Percentiles rank a stretch among this genome's conserved stretches.
Evolutionary conservation across 345 rosid genomes (phyloP).

Genomic region (Pelargonium nanum): DNA sequence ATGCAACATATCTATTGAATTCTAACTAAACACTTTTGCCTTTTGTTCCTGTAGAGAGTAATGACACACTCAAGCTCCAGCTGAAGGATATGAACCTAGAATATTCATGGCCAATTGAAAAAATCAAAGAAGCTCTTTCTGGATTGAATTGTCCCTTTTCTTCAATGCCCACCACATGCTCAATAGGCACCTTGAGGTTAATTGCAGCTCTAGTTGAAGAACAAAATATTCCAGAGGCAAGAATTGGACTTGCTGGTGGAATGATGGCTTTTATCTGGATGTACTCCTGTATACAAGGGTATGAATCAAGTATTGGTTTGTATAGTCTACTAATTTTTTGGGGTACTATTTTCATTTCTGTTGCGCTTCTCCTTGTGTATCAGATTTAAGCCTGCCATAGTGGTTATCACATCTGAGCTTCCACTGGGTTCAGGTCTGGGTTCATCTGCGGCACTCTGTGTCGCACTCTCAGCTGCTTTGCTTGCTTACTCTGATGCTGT

Average conservation of each 20-base stretch:
- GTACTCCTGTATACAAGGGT: conserved; percentile 83
- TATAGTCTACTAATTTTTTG: not conserved
- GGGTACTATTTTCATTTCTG: conserved; percentile 7
- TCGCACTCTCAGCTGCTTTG: conserved; percentile 66
- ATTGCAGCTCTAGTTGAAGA: conserved; percentile 57
- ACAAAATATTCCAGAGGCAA: conserved; percentile 60
- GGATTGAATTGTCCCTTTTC: conserved; percentile 31
- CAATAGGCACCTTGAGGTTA: conserved; percentile 30
- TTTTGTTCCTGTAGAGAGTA: conserved; percentile 26
- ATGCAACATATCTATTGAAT: not conserved
- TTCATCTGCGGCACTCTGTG: conserved; percentile 83
- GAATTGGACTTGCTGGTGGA: conserved; percentile 58
- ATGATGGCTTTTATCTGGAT: conserved; percentile 77
- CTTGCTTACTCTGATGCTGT: conserved; percentile 40
- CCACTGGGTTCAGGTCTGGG: conserved; percentile 91
- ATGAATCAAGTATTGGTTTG: conserved; percentile 5
- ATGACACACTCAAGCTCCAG: conserved; percentile 43
- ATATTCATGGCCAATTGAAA: conserved; percentile 68
- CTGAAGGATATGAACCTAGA: conserved; percentile 55
- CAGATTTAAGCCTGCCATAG: conserved; percentile 75
- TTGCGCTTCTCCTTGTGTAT: conserved; percentile 7
- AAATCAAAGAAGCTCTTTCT: conserved; percentile 45
- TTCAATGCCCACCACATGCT: conserved; percentile 49
- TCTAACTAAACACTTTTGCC: too few relatives aligned
- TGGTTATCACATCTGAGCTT: conserved; percentile 62